Base-by-base conservation (phyloP, 1,139 yeast species). In the Lodderomyces margitis region DNA sequence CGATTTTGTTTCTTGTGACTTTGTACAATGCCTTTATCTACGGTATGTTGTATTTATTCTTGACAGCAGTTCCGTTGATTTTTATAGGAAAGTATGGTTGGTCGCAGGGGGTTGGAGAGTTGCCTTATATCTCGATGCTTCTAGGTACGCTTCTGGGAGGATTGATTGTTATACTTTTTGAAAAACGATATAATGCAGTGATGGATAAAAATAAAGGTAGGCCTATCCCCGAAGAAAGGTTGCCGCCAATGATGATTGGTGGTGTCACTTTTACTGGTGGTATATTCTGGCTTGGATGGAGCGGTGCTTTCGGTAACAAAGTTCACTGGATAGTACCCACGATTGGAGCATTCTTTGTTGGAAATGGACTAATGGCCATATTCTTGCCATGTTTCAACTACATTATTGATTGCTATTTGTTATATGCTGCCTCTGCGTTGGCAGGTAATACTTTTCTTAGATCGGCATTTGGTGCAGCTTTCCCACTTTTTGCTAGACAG, bases 251-350 rank as follows among this genome's bases (percentile, higher is more conserved):
- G 83, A 75, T 86, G 65, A 58, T 74, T 38, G 91, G 95, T 23
- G 80, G 82, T 24, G 50, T 85, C 44, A 59, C 75, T 11, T 87
- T 87, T 68, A 83, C 94, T 27, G 69, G 79, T 48, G 96, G 96
- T 40, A 69, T 88, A 46, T 73, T 88, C 54, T 87, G 95, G 95
- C 72, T 87, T 56, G 80, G 87, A 40, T 87, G 95, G 95, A 69
- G 88, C 2, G 96, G 96, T 55, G 75, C 78, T 53, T 88, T 79
- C 61, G 81, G 75, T 33, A 64, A 81, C 16, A 61, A 63, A 28
- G 78, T 86, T 28, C 95, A 83, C 59, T 88, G 94, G 92, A 82
- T 84, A 51, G 92, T 80, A n/a, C 96, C 96, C 28, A 79, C 91
- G 1, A 62, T 81, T 32, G 84, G 89, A 23, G 89, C 89, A 37